Percentiles rank a stretch among this genome's conserved stretches.
Conservation (phyloP, 2,329 filamentous ascomycete genomes). For the Cladosporium sphaerospermum region DNA sequence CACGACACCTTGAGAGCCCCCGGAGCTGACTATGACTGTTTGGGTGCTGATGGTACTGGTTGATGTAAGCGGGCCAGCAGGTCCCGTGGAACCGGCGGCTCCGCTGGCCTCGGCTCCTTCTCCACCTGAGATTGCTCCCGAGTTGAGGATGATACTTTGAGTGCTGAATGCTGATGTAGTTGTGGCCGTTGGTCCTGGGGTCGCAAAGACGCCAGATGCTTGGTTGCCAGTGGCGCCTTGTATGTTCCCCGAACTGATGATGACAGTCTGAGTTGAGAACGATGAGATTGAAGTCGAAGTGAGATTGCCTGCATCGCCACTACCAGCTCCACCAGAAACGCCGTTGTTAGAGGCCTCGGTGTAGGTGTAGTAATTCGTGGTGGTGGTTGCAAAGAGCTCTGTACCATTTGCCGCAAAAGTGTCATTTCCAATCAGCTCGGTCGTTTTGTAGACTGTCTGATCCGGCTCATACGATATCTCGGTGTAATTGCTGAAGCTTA, state of each 20-base stretch:
- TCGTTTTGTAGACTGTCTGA: conserved; percentile 19
- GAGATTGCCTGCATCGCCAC: conserved; percentile 18
- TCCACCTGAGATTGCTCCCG: conserved; percentile 12
- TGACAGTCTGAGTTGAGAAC: conserved; percentile 7
- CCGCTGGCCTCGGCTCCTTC: conserved; percentile 9
- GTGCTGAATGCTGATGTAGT: conserved; percentile 17
- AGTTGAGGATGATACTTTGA: conserved; percentile 16
- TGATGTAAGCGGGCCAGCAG: conserved; percentile 4
- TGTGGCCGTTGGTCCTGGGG: conserved; percentile 6
- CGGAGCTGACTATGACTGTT: background rate
- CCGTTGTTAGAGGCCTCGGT: conserved; percentile 10
- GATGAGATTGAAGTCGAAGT: conserved; percentile 14
- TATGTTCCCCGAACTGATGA: background rate
- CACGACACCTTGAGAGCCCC: background rate
- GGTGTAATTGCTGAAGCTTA: conserved; percentile 16
- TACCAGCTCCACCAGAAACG: conserved; percentile 16
- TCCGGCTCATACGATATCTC: conserved; percentile 8
- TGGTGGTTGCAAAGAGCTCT: conserved; percentile 20
- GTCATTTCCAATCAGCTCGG: conserved; percentile 17
- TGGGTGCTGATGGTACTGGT: background rate
- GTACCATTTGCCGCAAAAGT: conserved; percentile 21
- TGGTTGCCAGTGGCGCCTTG: conserved; percentile 7
- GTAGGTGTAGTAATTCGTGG: conserved; percentile 21
- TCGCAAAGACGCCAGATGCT: conserved; percentile 6
- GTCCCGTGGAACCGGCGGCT: conserved; percentile 12